Evolutionary conservation across 176 grass and related monocot genomes (phyloP), one percentile per base, ranked within the genome.

Genomic region (Tillandsia leiboldiana): DNA sequence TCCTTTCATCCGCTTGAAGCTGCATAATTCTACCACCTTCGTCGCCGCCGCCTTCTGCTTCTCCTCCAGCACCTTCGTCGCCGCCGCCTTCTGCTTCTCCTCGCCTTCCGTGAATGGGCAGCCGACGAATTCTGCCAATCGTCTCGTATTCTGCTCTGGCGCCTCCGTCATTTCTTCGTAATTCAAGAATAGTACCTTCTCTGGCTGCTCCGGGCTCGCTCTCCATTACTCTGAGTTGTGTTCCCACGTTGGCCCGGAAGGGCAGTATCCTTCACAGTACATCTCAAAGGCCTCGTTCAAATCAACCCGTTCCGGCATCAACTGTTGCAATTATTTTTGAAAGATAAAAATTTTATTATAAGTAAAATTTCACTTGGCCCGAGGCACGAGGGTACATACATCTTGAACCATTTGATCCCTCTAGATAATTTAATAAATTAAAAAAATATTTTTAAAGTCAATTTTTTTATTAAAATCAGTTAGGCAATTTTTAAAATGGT

Each of bases 101-200:
- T 91, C 84, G 3, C 7, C 62, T 13, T 49, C 18, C 6, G 63
- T 72, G 78, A 87, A 91, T 26, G 88, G 78, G 42, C 26, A 53
- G 1, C 73, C 63, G 56, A 87, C 12, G 75, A 87, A 91, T 26
- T 70, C 63, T 22, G 81, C 88, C 13, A 84, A 48, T 61, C 27
- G 3, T 64, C 47, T 65, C 47, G 83, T 72, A 59, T 54, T 48
- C 28, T 61, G 51, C 3, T 17, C 54, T 8, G 88, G 11, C 17
- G 78, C 81, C 0, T 1, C 12, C 9, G 82, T 75, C 26, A 87
- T 24, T 33, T 91, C 71, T 67, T 91, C 88, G 72, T 87, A 87
- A 71, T 3, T 84, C 11, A 87, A 76, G 58, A 87, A 84, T 11
- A 90, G 51, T 22, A 76, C 75, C 8, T 51, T 23, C 7, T 86